Evolutionary conservation across 371 early-diverging fungal genomes (phyloP), one percentile per base, ranked within the genome.

Genomic region (Actinomucor elegans): DNA sequence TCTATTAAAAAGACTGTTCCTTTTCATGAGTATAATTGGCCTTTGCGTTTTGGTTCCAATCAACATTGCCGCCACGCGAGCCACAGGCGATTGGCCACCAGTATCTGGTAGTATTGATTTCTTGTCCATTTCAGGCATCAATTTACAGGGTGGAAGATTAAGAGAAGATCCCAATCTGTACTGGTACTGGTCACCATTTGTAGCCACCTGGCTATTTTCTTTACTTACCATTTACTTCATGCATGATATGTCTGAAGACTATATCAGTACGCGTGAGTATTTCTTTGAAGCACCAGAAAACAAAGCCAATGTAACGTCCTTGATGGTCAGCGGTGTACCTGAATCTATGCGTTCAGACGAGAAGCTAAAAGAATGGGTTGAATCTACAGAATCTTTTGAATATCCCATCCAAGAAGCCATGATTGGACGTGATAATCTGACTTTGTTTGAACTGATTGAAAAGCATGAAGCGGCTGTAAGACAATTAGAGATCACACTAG

Each of bases 271-370:
- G 59, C 76, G 86, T 18, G 80, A 81, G 29, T 67, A 67, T 14
- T 85, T 78, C 57, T 90, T 84, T 59, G 57, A 75, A 11, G 76
- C 83, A 34, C 73, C 75, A 1, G 68, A 73, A 0, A 88, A 81
- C 44, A 80, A 82, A 59, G 68, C 75, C 23, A 67, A 75, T 31
- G 71, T 83, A 38, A 79, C 84, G 35, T 87, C 90, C 0, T 48
- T 94, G 28, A 78, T 92, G 61, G 55, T 93, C 28, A 86, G 88
- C 6, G 76, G 87, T 20, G 58, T 93, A 7, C 91, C 92, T 0
- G 56, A 70, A 4, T 63, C 61, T 7, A 66, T 87, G 59, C 86
- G 82, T 46, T 68, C 66, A 18, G 85, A 88, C 41, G 57, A 59
- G 1, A 69, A 73, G 6, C 60, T 94, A 34, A 64, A 64, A 24